Conservation (phyloP, 148 eudicot species). For the Chenopodium formosanum region DNA sequence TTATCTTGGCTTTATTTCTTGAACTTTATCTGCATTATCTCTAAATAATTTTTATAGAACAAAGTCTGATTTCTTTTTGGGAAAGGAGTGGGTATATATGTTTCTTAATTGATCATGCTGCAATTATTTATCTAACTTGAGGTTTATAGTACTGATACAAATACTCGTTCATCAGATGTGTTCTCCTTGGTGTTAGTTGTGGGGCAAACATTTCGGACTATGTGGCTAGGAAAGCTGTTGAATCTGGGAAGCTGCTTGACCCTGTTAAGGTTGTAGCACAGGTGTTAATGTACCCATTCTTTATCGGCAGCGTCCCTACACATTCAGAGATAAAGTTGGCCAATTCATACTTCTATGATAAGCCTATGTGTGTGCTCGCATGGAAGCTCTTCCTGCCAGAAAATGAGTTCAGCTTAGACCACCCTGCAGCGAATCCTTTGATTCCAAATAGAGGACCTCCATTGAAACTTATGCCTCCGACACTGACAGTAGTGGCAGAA, state of each 20-base stretch:
- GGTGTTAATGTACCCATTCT: slow-evolving; percentile 91
- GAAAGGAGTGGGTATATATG: not conserved
- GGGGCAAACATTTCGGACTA: slow-evolving; percentile 92
- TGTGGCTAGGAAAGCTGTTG: slow-evolving; percentile 82
- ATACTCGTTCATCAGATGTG: slow-evolving; percentile 55
- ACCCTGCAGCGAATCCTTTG: slow-evolving; percentile 95
- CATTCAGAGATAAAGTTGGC: slow-evolving; percentile 89
- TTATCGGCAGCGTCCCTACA: slow-evolving; percentile 83
- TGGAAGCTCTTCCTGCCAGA: slow-evolving; percentile 93
- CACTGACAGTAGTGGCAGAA: slow-evolving; percentile 81
- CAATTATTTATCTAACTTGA: not conserved
- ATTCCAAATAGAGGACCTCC: slow-evolving; percentile 62
- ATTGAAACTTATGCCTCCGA: slow-evolving; percentile 90
- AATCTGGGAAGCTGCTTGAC: slow-evolving; percentile 65
- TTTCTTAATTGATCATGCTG: not conserved
- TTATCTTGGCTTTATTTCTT: too few species aligned
- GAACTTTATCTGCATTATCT: not conserved
- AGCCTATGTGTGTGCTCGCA: slow-evolving; percentile 81
- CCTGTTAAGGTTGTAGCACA: slow-evolving; percentile 96
- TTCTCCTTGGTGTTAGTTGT: slow-evolving; percentile 90
- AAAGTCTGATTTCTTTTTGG: not conserved
- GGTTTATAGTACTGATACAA: not conserved
- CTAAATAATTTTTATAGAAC: not conserved
- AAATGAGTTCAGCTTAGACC: slow-evolving; percentile 81
- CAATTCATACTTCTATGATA: slow-evolving; percentile 91